Conservation (phyloP, 192 early-diverging fungal species). For the Bifiguratus adelaidae region DNA sequence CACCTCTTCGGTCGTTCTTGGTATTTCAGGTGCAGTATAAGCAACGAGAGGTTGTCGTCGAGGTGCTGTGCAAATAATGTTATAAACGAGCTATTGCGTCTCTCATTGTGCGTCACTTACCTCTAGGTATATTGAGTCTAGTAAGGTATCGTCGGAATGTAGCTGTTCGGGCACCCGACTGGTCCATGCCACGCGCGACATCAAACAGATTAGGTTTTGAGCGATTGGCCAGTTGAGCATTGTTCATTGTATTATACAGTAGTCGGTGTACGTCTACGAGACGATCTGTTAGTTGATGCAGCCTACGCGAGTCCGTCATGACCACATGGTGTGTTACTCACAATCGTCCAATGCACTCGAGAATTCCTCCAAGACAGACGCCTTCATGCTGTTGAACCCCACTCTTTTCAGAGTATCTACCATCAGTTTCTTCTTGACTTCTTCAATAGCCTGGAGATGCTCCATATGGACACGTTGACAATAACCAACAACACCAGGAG, state of each 20-base stretch:
- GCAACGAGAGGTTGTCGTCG: not conserved
- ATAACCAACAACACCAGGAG: no score
- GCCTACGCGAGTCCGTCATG: not conserved
- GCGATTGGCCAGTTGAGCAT: conserved; percentile 35
- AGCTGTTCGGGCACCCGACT: conserved; percentile 18
- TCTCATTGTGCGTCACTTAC: not conserved
- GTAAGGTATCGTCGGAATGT: conserved; percentile 22
- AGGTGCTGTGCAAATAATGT: not conserved
- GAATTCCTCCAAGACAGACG: not conserved
- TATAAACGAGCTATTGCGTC: not conserved
- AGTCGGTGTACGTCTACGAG: conserved; percentile 36
- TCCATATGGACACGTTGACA: no score
- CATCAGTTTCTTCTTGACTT: no score
- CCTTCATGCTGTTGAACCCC: not conserved
- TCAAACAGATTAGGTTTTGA: conserved; percentile 37
- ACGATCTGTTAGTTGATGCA: not conserved
- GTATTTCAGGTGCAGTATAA: not conserved
- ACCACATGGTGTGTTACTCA: not conserved
- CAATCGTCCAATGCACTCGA: not conserved
- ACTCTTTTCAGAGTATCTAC: no score
- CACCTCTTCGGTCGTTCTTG: not conserved
- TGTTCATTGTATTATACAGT: no score
- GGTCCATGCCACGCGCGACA: conserved; percentile 27
- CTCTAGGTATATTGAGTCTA: no score
- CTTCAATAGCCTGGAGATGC: no score